These are phyloP conservation scores for Rozella allomycis DNA, from an alignment of 371 early-diverging fungal genomes.

Conservation along the genomic window DNA sequence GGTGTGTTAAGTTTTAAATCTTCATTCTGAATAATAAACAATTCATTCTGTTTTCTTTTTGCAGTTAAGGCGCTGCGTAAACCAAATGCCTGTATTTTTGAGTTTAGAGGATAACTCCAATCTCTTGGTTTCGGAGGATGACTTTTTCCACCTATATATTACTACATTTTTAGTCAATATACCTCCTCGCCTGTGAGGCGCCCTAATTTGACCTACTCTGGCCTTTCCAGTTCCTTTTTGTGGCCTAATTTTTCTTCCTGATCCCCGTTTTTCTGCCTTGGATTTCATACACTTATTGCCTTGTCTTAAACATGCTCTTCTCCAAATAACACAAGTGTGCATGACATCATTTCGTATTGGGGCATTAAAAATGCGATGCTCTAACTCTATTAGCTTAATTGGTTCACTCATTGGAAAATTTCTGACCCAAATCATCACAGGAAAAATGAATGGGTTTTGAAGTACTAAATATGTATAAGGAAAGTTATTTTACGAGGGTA, in stretches of 20 bases:
- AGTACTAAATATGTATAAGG: too few species aligned
- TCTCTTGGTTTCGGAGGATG: too few species aligned
- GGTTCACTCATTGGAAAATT: slow-evolving; percentile 53
- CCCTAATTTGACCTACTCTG: slow-evolving; percentile 58
- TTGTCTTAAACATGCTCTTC: slow-evolving; percentile 51
- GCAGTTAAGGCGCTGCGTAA: too few species aligned
- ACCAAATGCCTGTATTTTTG: too few species aligned
- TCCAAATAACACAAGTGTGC: slow-evolving; percentile 65
- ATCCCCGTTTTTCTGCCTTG: slow-evolving; percentile 61
- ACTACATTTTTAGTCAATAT: slow-evolving; percentile 1
- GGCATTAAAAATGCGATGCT: slow-evolving; percentile 49
- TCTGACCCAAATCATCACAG: slow-evolving; percentile 56
- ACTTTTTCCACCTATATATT: not conserved
- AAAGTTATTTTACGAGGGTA: too few species aligned
- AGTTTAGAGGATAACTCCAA: too few species aligned
- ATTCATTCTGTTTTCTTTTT: too few species aligned
- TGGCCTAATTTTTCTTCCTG: slow-evolving; percentile 46
- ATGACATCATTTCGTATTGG: slow-evolving; percentile 65
- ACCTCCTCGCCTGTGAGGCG: slow-evolving; percentile 77
- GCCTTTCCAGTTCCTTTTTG: slow-evolving; percentile 88
- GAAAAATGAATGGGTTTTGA: too few species aligned
- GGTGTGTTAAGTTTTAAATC: too few species aligned
- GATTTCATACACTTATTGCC: slow-evolving; percentile 65
- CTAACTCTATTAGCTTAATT: slow-evolving; percentile 45
- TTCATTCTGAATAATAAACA: too few species aligned